phyloP scores from a whole-genome alignment of 2,329 filamentous ascomycete species.

The Penicillium decumbens region DNA sequence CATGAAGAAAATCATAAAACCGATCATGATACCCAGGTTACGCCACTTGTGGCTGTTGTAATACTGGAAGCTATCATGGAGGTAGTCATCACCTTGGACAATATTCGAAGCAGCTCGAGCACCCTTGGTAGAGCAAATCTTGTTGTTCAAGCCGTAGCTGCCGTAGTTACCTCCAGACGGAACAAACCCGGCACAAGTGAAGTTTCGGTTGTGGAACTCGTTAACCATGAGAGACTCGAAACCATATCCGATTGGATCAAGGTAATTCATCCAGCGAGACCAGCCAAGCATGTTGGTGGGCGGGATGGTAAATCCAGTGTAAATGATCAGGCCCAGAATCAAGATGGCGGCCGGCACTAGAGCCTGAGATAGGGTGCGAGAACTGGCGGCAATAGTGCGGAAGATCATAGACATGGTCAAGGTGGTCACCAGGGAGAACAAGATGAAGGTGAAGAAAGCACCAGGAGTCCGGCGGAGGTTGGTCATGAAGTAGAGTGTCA shows the following conservation, averaged over 20 bases:
- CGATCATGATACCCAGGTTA: conserved; percentile 66
- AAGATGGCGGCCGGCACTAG: conserved; percentile 53
- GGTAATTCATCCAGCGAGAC: conserved; percentile 76
- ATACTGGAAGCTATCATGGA: conserved; percentile 55
- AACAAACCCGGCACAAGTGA: conserved; percentile 46
- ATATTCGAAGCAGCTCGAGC: conserved; percentile 49
- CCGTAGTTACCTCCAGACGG: conserved; percentile 42
- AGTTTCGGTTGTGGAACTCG: conserved; percentile 67
- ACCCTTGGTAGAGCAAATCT: conserved; percentile 58
- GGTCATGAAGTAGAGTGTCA: conserved; percentile 81
- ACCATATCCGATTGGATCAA: conserved; percentile 72
- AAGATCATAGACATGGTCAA: conserved; percentile 82
- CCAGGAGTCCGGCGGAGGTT: conserved; percentile 69
- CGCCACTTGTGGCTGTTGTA: conserved; percentile 57
- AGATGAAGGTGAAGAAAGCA: conserved; percentile 78
- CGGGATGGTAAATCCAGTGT: conserved; percentile 45
- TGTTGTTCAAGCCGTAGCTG: conserved; percentile 32
- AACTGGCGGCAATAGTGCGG: conserved; percentile 69
- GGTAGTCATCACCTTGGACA: conserved; percentile 58
- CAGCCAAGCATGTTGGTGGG: conserved; percentile 64
- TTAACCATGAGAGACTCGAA: conserved; percentile 81
- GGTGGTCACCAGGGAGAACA: conserved; percentile 69
- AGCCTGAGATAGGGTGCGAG: conserved; percentile 59
- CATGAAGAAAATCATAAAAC: conserved; percentile 60
- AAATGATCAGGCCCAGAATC: conserved; percentile 43